Evolutionary conservation across 768 basidiomycete genomes (phyloP), one percentile per base, ranked within the genome.

Genomic region (Psilocybe tampanensis): DNA sequence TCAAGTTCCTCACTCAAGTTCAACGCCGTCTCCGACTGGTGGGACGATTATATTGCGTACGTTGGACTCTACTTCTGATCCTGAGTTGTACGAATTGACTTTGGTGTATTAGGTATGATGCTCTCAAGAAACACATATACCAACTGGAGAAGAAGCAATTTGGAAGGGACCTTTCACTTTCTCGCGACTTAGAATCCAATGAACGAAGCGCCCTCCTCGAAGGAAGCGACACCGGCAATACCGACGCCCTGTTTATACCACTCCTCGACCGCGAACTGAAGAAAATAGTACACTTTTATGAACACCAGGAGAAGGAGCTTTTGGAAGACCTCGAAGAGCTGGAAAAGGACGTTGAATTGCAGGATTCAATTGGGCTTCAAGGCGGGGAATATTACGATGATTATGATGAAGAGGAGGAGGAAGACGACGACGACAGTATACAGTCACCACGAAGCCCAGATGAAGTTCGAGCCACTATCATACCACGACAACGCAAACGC

Each of bases 21-120:
- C 74, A 95, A 95, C 64, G 90, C 92, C 2, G 89, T 94, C 22
- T 79, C 92, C 0, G 93, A 95, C 49, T 95, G 93, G 93, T 91
- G 89, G 88, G 90, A 93, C 59, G 88, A 94, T 48, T 95, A 95
- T 68, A 92, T 95, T 44, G 84, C 89, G 86, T 94, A 64, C 59
- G 90, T 82, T 15, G 34, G n/a, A n/a, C n/a, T n/a, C n/a, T 44
- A 18, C 32, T 17, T 55, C 21, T 19, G 17, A 42, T 47, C 8
- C 32, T 29, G 13, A 11, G 24, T 18, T 13, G 21, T 43, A 36
- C 39, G 2, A 21, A 22, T 39, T 54, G 24, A 58, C 36, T 21
- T 23, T 49, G 52, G n/a, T 21, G 17, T n/a, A 19, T 33, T 61
- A 93, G 92, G n/a, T 95, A 95, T 67, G 92, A 91, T 69, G 76